Base-by-base conservation (phyloP, 2,329 filamentous ascomycete species). In the Aspergillus bombycis region DNA sequence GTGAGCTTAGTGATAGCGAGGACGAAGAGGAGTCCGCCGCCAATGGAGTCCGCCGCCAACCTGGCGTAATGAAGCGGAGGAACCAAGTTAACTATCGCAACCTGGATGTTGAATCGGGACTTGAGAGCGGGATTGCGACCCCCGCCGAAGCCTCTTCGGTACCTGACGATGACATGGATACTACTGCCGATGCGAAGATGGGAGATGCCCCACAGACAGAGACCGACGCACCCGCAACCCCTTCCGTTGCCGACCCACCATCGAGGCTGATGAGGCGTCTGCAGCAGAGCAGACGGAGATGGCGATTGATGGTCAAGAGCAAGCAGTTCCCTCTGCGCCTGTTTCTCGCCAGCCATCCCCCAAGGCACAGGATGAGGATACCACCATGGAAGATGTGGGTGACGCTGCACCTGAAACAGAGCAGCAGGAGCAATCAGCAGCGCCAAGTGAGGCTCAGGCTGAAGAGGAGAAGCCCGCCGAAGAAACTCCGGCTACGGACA, bases 1-100 rank as follows among this genome's bases (percentile, higher is more conserved):
- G 91, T 70, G 94, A 97, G 74, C 87, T 94, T 50, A 91, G 93
- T 63, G 91, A 95, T 50, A 96, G 92, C 67, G 93, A 96, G 65
- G 93, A 97, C 64, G 94, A 98, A 71, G 93, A 96, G 12, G 87
- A 93, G 78, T 76, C 76, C 57, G 77, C 77, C 19, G 85, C 86
- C 43, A 92, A 95, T 68, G 94, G 93, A 19, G 85, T 93, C 46
- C 89, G 86, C 58, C 77, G 78, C 54, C 86, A 88, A 68, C 81
- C 82, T 0, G 80, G 80, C 43, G 72, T 71, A 21, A 73, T 78
- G 57, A 82, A 82, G 67, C 77, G 84, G 65, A 80, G 85, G 56
- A 86, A 89, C 63, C 88, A 89, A 61, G 85, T 85, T 77, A 88
- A 89, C 68, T 86, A 85, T 71, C 81, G 83, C 58, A 88, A 89